Evolutionary conservation across 495 filamentous ascomycete genomes (phyloP), one percentile per base, ranked within the genome.

Genomic region (Penicillium canescens): DNA sequence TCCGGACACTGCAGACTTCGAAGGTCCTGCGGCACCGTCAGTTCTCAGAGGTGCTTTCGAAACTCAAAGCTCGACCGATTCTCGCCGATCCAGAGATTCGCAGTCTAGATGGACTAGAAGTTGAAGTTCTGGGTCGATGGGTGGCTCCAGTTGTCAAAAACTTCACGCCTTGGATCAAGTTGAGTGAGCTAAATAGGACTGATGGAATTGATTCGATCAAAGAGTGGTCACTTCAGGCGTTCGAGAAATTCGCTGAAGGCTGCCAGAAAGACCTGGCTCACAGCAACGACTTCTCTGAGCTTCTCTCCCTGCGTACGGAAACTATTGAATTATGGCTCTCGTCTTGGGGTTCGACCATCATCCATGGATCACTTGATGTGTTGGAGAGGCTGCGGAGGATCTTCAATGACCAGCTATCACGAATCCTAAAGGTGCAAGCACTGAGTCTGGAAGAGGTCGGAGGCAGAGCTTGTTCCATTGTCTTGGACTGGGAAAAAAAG

Each of bases 91-190:
- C 79, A 8, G 82, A 87, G 11, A 68, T 97, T 11, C 75, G 75
- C 28, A 70, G 63, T 0, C 55, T 94, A 18, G 81, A 87, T 42
- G 89, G 88, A 4, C 72, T 97, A 8, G 81, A 89, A 34, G 71
- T 98, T n/a, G 92, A 95, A 60, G 67, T 94, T 33, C 84, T 93
- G 57, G 85, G 84, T 46, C 78, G 82, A 36, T 97, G 90, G 90
- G 85, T 95, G 35, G 81, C 89, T 6, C 84, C 91, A 11, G 91
- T 96, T 45, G 87, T 97, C 28, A 81, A 80, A 28, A 89, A 87
- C 45, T 98, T 95, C 69, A 95, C 86, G 0, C 95, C 94, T 0
- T 96, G 91, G 75, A 88, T 96, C 42, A 85, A 91, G 28, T 82
- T 95, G 56, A 91, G 92, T 50, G 90, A 95, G 56, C 66, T 96